Base-by-base conservation (phyloP, 1,139 yeast species). In the Geotrichum cucujoidarum region DNA sequence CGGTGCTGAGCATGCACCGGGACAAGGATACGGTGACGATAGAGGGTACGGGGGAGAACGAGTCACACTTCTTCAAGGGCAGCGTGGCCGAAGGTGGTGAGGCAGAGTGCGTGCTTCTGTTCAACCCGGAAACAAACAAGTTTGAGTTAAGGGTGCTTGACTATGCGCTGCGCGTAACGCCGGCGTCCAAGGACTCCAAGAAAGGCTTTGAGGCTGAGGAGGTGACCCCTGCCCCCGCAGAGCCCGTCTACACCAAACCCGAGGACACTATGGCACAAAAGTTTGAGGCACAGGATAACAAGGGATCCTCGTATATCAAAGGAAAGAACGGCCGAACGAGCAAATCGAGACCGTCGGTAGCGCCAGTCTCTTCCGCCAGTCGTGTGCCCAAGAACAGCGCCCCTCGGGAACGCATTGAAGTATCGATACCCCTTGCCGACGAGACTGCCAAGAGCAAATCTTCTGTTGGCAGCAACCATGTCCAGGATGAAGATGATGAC, bases 21-120 rank as follows among this genome's bases (percentile, higher is more conserved):
- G 57, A 55, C 13, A 54, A 57, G 17, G 60, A 59, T 29, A 61
- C 58, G 17, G 57, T 57, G 45, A 46, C 60, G 1, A 49, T 61
- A 22, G 56, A 56, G 33, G 52, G 53, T 25, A 45, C 53, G 20
- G 43, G 35, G 21, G 22, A n/a, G 6, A 8, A 25, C 8, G 43
- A 39, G 33, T 39, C 50, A 25, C 58, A 55, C 30, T 52, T 57
- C 32, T 62, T 63, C 47, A 47, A 60, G 8, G 68, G 68, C 8
- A 56, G 57, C 25, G 59, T 57, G 17, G 51, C 60, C 0, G 50
- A 55, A 6, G 56, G 60, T n/a, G 61, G 60, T 30, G 66, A 61
- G 20, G 61, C 55, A 22, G 69, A 65, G 40, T 65, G 65, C 45
- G 64, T 63, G 18, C 56, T 65, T 27, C 55, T 64, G 5, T 65